Evolutionary conservation across 192 early-diverging fungal genomes (phyloP).

Genomic region (Dissophora ornata): DNA sequence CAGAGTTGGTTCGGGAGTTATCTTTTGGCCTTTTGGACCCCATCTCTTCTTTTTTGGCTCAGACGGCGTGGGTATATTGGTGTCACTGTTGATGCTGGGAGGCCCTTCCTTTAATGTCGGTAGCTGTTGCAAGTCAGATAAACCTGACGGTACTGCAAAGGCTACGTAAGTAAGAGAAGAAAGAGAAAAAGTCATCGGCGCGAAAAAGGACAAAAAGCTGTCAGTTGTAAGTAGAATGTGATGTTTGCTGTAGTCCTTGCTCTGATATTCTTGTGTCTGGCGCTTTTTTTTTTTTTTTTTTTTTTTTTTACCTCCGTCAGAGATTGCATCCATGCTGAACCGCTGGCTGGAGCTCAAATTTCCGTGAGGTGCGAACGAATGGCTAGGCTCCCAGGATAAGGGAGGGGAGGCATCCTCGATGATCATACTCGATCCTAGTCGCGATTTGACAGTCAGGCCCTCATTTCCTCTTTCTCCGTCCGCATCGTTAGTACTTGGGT

Average conservation of each 20-base stretch:
- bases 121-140: slow-evolving; percentile 18
- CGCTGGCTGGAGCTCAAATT: slow-evolving; percentile 20
- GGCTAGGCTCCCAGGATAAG: slow-evolving; percentile 26
- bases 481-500: neutral
- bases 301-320: slow-evolving; percentile 27
- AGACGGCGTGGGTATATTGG: neutral
- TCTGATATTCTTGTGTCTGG: no score
- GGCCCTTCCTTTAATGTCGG: neutral
- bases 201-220: no score
- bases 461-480: neutral
- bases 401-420: slow-evolving; percentile 39
- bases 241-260: no score
- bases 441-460: neutral
- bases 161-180: slow-evolving; percentile 3
- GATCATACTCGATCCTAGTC: slow-evolving; percentile 12
- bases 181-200: neutral
- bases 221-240: no score
- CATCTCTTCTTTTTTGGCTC: slow-evolving; percentile 31
- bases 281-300: neutral
- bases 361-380: neutral
- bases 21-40: slow-evolving; percentile 23
- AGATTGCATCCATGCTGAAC: slow-evolving; percentile 38
- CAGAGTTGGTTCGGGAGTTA: neutral
- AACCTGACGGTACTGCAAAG: slow-evolving; percentile 31
- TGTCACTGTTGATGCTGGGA: neutral